Evolutionary conservation across 225 moss, liverwort and hornwort species (phyloP).

Genomic region (Sphagnum tenellum): DNA sequence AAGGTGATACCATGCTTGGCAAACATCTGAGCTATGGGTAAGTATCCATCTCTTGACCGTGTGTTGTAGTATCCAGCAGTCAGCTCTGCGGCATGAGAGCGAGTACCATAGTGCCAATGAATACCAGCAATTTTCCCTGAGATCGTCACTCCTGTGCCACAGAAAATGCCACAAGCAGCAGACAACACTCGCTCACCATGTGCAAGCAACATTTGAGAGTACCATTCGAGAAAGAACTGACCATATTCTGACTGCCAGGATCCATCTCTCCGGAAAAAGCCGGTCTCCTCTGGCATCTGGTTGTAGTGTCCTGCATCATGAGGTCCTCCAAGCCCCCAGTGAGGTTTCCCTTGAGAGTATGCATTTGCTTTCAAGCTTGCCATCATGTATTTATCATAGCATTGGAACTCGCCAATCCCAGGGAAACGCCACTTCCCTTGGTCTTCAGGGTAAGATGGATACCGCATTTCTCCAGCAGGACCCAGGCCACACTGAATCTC

Average conservation of each 20-base stretch:
- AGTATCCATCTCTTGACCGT: conserved; percentile 48
- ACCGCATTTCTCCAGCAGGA: conserved; percentile 73
- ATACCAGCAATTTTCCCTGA: conserved; percentile 84
- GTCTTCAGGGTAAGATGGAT: conserved; percentile 62
- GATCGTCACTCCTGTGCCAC: conserved; percentile 51
- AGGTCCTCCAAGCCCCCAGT: conserved; percentile 56
- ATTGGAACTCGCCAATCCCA: conserved; percentile 69
- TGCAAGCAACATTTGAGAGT: conserved; percentile 61
- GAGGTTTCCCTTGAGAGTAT: conserved; percentile 25
- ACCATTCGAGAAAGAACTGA: conserved; percentile 70
- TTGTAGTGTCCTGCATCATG: conserved; percentile 55
- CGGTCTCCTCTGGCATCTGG: conserved; percentile 58
- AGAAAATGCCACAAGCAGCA: conserved; percentile 52
- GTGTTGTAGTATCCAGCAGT: conserved; percentile 81
- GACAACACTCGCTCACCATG: conserved; percentile 52
- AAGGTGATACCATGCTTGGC: conserved; percentile 53
- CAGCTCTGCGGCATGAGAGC: conserved; percentile 68
- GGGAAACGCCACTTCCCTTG: conserved; percentile 66
- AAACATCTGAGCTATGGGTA: conserved; percentile 60
- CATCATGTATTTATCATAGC: conserved; percentile 62
- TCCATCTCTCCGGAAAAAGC: conserved; percentile 49
- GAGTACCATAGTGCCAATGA: conserved; percentile 71
- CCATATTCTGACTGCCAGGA: conserved; percentile 59
- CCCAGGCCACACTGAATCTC: conserved; percentile 85
- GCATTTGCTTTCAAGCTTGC: conserved; percentile 44